Percentiles rank a stretch among this genome's conserved stretches.
Evolutionary conservation across 768 basidiomycete species (phyloP).

Genomic region (Dendrothele bispora): DNA sequence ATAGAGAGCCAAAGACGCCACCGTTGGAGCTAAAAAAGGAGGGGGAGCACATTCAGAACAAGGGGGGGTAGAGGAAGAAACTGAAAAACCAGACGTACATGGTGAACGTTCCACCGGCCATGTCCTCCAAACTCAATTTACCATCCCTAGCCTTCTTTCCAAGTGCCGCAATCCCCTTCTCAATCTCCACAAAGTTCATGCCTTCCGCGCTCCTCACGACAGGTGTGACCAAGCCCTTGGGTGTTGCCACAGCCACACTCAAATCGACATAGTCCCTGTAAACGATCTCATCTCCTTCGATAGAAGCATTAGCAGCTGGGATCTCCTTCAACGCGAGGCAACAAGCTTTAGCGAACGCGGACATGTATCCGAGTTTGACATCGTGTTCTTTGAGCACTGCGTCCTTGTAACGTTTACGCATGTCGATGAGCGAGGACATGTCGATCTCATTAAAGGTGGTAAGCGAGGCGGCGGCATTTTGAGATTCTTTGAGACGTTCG

Average conservation of each 20-base stretch:
- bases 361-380: constrained; percentile 98
- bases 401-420: constrained; percentile 95
- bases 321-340: constrained; percentile 86
- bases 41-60: constrained; percentile 3
- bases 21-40: constrained; percentile 79
- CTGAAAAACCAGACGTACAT: constrained; percentile 60
- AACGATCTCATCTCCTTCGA: constrained; percentile 92
- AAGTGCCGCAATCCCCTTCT: constrained; percentile 86
- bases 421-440: constrained; percentile 93
- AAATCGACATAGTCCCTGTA: constrained; percentile 92
- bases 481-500: constrained; percentile 96
- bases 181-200: constrained; percentile 87
- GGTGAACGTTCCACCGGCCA: constrained; percentile 98
- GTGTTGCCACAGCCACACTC: constrained; percentile 94
- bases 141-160: constrained; percentile 95
- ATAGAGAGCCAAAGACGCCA: constrained; percentile 93
- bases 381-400: constrained; percentile 86
- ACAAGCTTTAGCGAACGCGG: constrained; percentile 89
- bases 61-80: neutral
- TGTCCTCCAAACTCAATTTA: constrained; percentile 95
- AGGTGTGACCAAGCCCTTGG: constrained; percentile 96
- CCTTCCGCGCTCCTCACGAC: constrained; percentile 89
- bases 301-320: constrained; percentile 90
- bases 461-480: constrained; percentile 93
- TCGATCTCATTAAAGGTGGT: constrained; percentile 99